Conservation (phyloP, 148 eudicot species). For the Rheum nobile region DNA sequence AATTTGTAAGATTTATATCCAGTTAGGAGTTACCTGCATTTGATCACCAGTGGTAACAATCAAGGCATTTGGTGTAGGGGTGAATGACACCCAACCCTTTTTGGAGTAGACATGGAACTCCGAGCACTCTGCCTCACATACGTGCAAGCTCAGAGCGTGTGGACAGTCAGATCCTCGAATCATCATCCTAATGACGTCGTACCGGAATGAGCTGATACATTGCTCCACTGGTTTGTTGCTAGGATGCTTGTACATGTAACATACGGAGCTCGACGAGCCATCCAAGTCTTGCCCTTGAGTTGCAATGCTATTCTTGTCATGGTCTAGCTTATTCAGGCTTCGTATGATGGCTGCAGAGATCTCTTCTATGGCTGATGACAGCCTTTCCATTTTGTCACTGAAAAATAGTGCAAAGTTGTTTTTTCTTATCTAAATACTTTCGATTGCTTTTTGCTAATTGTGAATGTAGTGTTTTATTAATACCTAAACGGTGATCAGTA, state of each 20-base stretch:
- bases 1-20: no score
- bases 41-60: slow-evolving; percentile 73
- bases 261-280: slow-evolving; percentile 17
- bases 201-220: slow-evolving; percentile 38
- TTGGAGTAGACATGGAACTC: slow-evolving; percentile 89
- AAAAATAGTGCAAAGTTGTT: neutral
- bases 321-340: slow-evolving; percentile 12
- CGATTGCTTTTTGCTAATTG: no score
- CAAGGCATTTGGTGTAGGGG: slow-evolving; percentile 36
- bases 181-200: slow-evolving; percentile 72
- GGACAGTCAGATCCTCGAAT: slow-evolving; percentile 62
- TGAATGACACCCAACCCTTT: slow-evolving; percentile 82
- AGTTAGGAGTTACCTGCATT: slow-evolving; percentile 68
- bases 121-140: slow-evolving; percentile 39
- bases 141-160: slow-evolving; percentile 57
- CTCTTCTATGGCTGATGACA: slow-evolving; percentile 35
- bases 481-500: no score
- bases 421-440: no score
- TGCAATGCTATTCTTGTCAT: neutral
- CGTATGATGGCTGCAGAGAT: slow-evolving; percentile 23
- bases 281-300: slow-evolving; percentile 4
- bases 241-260: slow-evolving; percentile 52
- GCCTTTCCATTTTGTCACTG: slow-evolving; percentile 47
- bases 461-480: no score
- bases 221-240: slow-evolving; percentile 16